Conservation (phyloP, 1,139 yeast species). For the Groenewaldozyma auringiensis region DNA sequence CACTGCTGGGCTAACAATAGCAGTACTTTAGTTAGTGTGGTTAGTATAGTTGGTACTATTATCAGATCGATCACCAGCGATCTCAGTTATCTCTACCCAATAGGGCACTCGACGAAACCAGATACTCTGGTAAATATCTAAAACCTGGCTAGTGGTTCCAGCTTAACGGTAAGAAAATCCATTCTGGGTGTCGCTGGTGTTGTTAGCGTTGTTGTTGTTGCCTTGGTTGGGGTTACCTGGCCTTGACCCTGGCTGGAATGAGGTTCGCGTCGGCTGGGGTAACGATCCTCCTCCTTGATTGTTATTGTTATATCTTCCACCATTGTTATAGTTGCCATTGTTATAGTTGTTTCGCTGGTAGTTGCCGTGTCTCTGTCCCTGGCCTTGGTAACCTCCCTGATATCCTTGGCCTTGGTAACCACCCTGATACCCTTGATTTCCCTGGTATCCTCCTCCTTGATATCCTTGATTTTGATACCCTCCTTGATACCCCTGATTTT, state of each 20-base stretch:
- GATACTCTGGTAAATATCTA: too few species aligned
- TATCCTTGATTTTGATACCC: constrained; percentile 1
- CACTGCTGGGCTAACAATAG: too few species aligned
- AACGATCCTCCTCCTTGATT: constrained; percentile 5
- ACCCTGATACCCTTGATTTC: constrained; percentile 9
- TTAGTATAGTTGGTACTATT: too few species aligned
- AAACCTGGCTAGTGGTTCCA: too few species aligned
- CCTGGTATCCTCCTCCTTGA: constrained; percentile 10
- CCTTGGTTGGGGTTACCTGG: too few species aligned
- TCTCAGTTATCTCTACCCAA: too few species aligned
- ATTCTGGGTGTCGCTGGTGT: too few species aligned
- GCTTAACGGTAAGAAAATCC: too few species aligned
- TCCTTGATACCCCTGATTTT: neutral
- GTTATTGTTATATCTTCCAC: constrained; percentile 11
- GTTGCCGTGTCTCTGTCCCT: constrained; percentile 9
- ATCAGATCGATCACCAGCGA: too few species aligned
- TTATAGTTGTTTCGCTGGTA: constrained; percentile 5
- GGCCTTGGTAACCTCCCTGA: constrained; percentile 7
- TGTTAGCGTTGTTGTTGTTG: too few species aligned
- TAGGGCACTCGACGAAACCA: too few species aligned
- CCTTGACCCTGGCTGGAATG: constrained; percentile 7
- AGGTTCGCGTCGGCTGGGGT: constrained; percentile 8
- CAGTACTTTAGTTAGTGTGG: too few species aligned
- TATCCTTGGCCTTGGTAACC: constrained; percentile 12
- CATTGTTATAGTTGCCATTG: constrained; percentile 4